Evolutionary conservation across 2,329 filamentous ascomycete genomes (phyloP).

Genomic region (Rutstroemia sp.): DNA sequence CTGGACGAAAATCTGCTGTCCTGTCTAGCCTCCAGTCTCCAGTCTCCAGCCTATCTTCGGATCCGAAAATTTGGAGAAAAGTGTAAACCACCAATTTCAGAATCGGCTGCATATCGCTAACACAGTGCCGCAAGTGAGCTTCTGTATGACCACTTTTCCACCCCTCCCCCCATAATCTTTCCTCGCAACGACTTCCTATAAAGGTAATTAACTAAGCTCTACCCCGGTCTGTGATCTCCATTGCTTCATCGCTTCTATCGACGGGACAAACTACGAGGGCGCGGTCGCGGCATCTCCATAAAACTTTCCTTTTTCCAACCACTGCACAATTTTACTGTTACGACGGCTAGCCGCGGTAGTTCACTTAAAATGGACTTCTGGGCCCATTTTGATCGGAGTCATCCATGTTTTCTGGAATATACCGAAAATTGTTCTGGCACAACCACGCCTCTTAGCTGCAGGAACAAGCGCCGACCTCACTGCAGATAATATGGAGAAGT

Average conservation of each 20-base stretch:
- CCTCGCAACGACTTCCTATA: slow-evolving; percentile 2
- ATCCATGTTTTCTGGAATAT: slow-evolving; percentile 2
- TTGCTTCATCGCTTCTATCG: neutral
- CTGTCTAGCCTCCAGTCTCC: neutral
- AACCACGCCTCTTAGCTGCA: slow-evolving; percentile 25
- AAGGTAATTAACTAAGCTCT: neutral
- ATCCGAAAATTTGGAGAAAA: neutral
- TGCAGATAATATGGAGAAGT: slow-evolving; percentile 8
- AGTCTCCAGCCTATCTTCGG: neutral
- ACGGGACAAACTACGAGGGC: no score
- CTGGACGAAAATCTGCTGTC: no score
- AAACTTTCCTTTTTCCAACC: neutral
- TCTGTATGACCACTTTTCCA: slow-evolving; percentile 3
- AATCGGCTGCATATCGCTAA: slow-evolving; percentile 17
- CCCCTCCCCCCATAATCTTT: neutral
- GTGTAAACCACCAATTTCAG: slow-evolving; percentile 9
- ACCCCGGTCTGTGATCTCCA: neutral
- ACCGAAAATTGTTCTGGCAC: neutral
- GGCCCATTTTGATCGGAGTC: neutral
- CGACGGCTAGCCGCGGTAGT: slow-evolving; percentile 2
- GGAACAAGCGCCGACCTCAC: slow-evolving; percentile 23
- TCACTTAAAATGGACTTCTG: neutral
- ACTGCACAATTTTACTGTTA: neutral
- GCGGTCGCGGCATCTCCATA: no score
- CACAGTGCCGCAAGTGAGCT: slow-evolving; percentile 17